Conservation (phyloP, 2,329 filamentous ascomycete genomes). For the Mollisiaceae sp. region DNA sequence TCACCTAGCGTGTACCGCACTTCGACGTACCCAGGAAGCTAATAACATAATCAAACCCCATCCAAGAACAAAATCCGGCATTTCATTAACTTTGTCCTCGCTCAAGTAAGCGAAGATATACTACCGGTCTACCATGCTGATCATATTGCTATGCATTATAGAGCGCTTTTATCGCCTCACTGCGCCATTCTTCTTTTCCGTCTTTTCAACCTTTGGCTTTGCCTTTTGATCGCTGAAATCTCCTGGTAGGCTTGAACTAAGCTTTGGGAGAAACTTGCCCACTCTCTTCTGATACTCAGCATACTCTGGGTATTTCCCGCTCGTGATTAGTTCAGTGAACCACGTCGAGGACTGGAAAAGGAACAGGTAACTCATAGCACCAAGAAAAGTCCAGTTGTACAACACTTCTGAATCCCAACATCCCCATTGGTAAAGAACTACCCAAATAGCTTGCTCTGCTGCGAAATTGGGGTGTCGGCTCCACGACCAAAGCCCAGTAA, state of each 20-base stretch:
- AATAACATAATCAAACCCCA: not conserved
- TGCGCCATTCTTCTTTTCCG: constrained; percentile 18
- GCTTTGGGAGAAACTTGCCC: constrained; percentile 76
- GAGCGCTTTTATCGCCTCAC: no score
- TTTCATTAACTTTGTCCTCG: not conserved
- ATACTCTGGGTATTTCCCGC: constrained; percentile 88
- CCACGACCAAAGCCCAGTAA: constrained; percentile 83
- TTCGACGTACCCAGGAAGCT: not conserved
- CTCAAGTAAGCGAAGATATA: not conserved
- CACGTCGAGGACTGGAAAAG: constrained; percentile 90
- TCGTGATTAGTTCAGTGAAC: constrained; percentile 82
- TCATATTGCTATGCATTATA: no score
- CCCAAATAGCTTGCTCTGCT: constrained; percentile 90
- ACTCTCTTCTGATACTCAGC: constrained; percentile 81
- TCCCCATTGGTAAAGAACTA: constrained; percentile 85
- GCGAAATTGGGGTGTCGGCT: constrained; percentile 95
- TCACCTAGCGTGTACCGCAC: not conserved
- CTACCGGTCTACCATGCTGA: not conserved
- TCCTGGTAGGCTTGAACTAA: constrained; percentile 34
- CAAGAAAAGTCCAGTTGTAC: constrained; percentile 80
- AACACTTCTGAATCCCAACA: constrained; percentile 73
- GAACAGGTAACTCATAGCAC: constrained; percentile 71
- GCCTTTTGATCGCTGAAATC: constrained; percentile 38
- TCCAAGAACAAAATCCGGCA: not conserved
- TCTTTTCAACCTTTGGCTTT: constrained; percentile 30